Base-by-base conservation (phyloP, 2,329 filamentous ascomycete genomes). In the Camillea tinctor region DNA sequence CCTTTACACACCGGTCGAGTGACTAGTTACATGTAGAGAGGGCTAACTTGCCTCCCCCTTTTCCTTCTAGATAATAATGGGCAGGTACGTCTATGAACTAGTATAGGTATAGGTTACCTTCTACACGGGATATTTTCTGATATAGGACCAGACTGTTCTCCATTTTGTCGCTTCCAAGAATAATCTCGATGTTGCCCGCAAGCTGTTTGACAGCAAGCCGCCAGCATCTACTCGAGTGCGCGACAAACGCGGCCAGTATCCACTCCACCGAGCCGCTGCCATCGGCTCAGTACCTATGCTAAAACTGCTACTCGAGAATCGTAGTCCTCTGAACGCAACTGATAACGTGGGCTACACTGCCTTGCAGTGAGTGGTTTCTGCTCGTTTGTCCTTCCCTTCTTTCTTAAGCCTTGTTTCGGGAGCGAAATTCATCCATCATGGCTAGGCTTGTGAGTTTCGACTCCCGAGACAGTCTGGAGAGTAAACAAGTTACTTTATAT, bases 121-220 rank as follows among this genome's bases (percentile, higher is more conserved):
- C n/a, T 7, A 68, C 52, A 19, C 3, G 17, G 19, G 23, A 54
- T 9, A 48, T 23, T 53, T 51, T n/a, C 44, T 52, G 56, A 62
- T 30, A 15, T 11, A 13, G 44, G 19, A 24, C 54, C 67, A 96
- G 85, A 97, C 93, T 21, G 92, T 90, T 9, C 84, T 99, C 20
- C 94, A 98, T 76, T 97, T 98, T 72, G 88, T 93, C 54, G 89
- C 91, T 15, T 97, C 93, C 30, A 99, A 99, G 76, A 87, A 86
- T 69, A 93, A 96, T 72, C 80, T 97, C 51, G 91, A 96, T 64
- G 82, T 90, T 6, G 92, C 92, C 23, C 88, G 88, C 54, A 87
- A 86, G 60, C 84, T 99, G n/a, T 77, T 99, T 48, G 81, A 84
- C 19, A 82, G 87, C 68, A 89, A 90, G 60, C 81, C 83, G 0